Evolutionary conservation across 2,329 filamentous ascomycete genomes (phyloP).

Genomic region (Biscogniauxia marginata): DNA sequence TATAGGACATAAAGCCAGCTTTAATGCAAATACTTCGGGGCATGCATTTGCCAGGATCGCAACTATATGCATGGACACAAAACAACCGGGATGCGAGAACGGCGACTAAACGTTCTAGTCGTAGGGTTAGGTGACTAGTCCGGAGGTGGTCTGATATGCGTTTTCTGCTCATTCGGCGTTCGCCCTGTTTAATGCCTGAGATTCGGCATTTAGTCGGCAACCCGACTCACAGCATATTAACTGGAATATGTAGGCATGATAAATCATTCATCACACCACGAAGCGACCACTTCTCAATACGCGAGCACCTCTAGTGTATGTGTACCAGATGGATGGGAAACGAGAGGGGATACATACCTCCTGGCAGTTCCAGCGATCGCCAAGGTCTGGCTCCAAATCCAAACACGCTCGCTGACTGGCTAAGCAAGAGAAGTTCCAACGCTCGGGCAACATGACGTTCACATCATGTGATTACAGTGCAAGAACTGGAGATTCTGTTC

Average conservation of each 20-base stretch:
- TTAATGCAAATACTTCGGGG: not conserved
- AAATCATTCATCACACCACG: not conserved
- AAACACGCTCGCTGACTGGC: no score
- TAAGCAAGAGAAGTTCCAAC: not conserved
- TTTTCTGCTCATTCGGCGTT: not conserved
- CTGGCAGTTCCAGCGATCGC: not conserved
- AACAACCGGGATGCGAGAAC: not conserved
- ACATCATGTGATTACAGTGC: not conserved
- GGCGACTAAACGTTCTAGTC: not conserved
- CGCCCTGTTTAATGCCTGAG: not conserved
- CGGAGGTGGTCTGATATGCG: not conserved
- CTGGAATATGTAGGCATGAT: not conserved
- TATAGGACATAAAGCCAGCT: not conserved
- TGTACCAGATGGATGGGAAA: not conserved
- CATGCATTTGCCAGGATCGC: no score
- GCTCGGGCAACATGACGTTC: not conserved
- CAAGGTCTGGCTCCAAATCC: not conserved
- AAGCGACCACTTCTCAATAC: not conserved
- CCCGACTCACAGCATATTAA: no score
- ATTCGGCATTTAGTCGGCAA: not conserved
- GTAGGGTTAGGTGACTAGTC: not conserved
- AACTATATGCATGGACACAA: not conserved
- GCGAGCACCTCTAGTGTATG: not conserved
- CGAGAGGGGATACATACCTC: not conserved
- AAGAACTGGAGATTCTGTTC: not conserved